Conservation (phyloP, 139 green algal species). For the Gonium pectorale region DNA sequence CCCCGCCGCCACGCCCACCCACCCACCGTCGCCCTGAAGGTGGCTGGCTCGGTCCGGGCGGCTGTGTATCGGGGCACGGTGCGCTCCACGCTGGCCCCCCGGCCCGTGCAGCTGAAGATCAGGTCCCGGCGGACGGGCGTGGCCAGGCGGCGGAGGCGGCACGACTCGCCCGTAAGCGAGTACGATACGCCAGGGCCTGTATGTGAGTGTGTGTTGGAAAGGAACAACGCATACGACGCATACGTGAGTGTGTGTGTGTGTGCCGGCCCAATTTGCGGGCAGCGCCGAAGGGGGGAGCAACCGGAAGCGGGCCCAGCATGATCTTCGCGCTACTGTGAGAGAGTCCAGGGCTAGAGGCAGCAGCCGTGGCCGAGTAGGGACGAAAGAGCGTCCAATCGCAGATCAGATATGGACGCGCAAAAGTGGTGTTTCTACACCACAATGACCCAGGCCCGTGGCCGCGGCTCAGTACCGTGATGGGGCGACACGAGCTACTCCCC, state of each 20-base stretch:
- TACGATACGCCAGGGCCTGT: constrained; percentile 4
- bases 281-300: too few species aligned
- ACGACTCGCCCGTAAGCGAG: neutral
- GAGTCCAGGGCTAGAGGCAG: too few species aligned
- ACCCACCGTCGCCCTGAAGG: neutral
- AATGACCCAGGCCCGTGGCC: too few species aligned
- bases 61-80: constrained; percentile 21
- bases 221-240: too few species aligned
- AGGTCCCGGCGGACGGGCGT: neutral
- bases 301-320: too few species aligned
- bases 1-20: neutral
- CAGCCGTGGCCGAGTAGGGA: too few species aligned
- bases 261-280: too few species aligned
- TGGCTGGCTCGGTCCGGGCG: neutral
- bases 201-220: too few species aligned
- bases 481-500: neutral
- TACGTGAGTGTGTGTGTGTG: neutral
- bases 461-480: neutral
- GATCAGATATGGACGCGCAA: too few species aligned
- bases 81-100: neutral
- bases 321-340: too few species aligned
- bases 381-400: too few species aligned
- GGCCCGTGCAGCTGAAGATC: constrained; percentile 10
- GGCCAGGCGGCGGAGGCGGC: neutral
- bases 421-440: too few species aligned